A percentile compares a stretch with the other conserved stretches of the same genome.
These are phyloP conservation scores for Candida insectorum DNA, from an alignment of 805 yeast genomes.

Conservation along the genomic window DNA sequence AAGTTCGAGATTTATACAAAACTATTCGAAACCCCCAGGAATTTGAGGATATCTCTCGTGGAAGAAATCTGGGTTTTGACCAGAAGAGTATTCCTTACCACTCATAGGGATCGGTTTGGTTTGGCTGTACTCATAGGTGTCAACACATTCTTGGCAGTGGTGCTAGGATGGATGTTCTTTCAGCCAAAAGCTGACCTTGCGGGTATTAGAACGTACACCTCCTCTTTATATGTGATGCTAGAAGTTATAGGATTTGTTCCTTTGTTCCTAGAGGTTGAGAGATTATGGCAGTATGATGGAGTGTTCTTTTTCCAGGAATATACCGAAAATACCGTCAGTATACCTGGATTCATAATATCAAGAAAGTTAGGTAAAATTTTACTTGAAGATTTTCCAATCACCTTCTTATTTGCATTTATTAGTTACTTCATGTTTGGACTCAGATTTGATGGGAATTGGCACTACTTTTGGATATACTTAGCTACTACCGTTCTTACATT, in stretches of 20 bases:
- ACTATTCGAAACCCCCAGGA: constrained; percentile 11
- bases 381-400: constrained; percentile 66
- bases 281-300: constrained; percentile 39
- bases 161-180: constrained; percentile 76
- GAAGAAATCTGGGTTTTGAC: constrained; percentile 32
- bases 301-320: constrained; percentile 52
- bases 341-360: constrained; percentile 62
- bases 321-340: constrained; percentile 63
- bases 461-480: constrained; percentile 60
- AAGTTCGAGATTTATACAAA: constrained; percentile 8
- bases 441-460: constrained; percentile 29
- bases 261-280: constrained; percentile 34
- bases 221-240: constrained; percentile 32
- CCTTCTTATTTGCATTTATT: constrained; percentile 55
- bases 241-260: constrained; percentile 41
- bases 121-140: constrained; percentile 37
- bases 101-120: constrained; percentile 32
- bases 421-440: constrained; percentile 80
- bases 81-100: constrained; percentile 27
- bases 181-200: constrained; percentile 56
- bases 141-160: constrained; percentile 48
- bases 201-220: constrained; percentile 60
- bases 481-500: constrained; percentile 55
- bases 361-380: constrained; percentile 64
- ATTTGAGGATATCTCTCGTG: constrained; percentile 19